Evolutionary conservation across 306 rosid species (phyloP).

Genomic region (Inga laurina): DNA sequence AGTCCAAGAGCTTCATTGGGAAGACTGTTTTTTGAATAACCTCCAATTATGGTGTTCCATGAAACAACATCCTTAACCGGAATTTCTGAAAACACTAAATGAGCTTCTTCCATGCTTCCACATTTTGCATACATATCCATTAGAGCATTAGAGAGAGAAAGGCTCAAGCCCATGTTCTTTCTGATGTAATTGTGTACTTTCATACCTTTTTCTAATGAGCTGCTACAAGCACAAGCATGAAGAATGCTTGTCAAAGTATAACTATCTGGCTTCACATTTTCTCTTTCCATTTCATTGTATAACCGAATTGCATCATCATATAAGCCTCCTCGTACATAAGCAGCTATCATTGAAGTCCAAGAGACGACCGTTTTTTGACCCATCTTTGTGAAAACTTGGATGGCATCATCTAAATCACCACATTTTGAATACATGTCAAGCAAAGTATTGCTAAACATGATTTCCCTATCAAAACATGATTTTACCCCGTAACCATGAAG

Average conservation of each 20-base stretch:
- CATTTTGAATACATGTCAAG: conserved; percentile 85
- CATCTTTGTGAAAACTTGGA: conserved; percentile 61
- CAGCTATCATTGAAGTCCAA: conserved; percentile 79
- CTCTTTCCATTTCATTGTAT: conserved; percentile 59
- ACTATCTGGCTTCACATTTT: conserved; percentile 53
- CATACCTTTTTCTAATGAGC: conserved; percentile 53
- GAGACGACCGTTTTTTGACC: conserved; percentile 64
- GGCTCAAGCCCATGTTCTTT: conserved; percentile 51
- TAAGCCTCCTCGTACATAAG: conserved; percentile 64
- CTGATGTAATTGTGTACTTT: conserved; percentile 54
- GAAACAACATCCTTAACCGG: conserved; percentile 58
- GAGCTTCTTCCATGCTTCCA: conserved; percentile 77
- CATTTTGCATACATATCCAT: conserved; percentile 88
- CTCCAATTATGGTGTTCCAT: conserved; percentile 81
- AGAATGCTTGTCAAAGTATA: conserved; percentile 57
- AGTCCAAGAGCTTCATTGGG: conserved; percentile 63
- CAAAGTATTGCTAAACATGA: conserved; percentile 58
- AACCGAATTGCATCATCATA: conserved; percentile 51
- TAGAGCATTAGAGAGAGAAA: conserved; percentile 71
- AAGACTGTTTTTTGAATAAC: conserved; percentile 62
- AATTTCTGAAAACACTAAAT: conserved; percentile 51
- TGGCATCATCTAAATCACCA: conserved; percentile 49
- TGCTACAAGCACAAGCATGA: conserved; percentile 61
- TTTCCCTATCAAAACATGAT: conserved; percentile 41
- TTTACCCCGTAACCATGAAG: conserved; percentile 62